phyloP scores from a whole-genome alignment of 2,329 filamentous ascomycete species.

The Anisogramma anomala region DNA sequence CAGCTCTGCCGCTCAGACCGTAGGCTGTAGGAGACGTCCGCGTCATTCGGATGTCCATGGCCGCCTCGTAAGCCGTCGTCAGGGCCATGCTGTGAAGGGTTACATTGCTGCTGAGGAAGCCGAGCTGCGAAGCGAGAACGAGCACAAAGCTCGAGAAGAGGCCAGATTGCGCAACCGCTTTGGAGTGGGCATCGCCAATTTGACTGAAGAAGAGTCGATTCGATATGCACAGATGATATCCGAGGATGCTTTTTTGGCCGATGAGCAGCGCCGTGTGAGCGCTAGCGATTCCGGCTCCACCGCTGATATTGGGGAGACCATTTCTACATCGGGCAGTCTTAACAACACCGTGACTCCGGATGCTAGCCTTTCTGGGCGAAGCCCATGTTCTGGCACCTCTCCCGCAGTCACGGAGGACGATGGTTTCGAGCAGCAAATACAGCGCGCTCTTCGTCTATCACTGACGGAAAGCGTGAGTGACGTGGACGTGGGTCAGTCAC shows the following conservation, averaged over 20 bases:
- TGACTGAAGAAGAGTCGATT: conserved; percentile 55
- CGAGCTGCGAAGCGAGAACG: conserved; percentile 65
- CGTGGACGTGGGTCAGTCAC: conserved; percentile 32
- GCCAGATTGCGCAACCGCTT: conserved; percentile 67
- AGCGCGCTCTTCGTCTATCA: conserved; percentile 51
- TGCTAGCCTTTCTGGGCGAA: conserved; percentile 35
- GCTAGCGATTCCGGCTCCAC: conserved; percentile 39
- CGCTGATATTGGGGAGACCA: conserved; percentile 34
- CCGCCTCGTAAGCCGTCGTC: conserved; percentile 36
- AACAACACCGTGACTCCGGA: conserved; percentile 45
- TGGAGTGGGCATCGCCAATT: conserved; percentile 62
- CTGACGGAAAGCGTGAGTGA: conserved; percentile 45
- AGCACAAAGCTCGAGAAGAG: conserved; percentile 54
- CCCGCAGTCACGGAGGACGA: conserved; percentile 28
- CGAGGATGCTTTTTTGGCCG: conserved; percentile 44
- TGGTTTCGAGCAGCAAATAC: conserved; percentile 50
- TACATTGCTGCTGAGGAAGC: conserved; percentile 80
- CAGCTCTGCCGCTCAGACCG: conserved; percentile 67
- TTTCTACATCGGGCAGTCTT: conserved; percentile 30
- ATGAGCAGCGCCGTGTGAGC: conserved; percentile 44
- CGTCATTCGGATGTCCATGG: conserved; percentile 53
- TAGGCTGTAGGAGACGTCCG: conserved; percentile 65
- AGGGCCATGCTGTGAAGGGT: conserved; percentile 59
- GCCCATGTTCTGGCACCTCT: conserved; percentile 17
- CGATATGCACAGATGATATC: conserved; percentile 56